Conservation (phyloP, 2,329 filamentous ascomycete genomes). For the Apiospora rasikravindrae region DNA sequence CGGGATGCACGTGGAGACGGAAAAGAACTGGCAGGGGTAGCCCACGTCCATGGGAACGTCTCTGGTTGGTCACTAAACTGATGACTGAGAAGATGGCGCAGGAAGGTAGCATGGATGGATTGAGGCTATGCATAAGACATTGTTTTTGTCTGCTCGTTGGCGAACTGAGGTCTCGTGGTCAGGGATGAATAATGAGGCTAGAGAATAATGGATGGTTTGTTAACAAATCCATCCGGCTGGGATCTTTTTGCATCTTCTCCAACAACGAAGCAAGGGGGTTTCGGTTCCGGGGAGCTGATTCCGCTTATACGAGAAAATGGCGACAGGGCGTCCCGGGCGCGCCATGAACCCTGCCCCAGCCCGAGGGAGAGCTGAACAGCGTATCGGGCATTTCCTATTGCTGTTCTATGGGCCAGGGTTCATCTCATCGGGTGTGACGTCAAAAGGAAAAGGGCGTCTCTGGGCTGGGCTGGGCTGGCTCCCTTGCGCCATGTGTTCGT, state of each 20-base stretch:
- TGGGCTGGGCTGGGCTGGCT: not conserved
- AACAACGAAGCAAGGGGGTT: not conserved
- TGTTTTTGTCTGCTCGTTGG: not conserved
- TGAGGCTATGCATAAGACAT: not conserved
- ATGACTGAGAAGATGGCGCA: not conserved
- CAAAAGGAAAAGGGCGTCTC: not conserved
- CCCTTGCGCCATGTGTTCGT: not conserved
- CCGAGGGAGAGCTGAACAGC: not conserved
- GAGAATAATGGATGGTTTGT: not conserved
- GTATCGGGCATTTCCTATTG: too few relatives aligned
- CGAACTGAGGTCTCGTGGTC: not conserved
- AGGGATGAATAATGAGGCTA: not conserved
- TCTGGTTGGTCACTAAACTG: not conserved
- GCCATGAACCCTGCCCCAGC: not conserved
- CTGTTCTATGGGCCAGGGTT: not conserved
- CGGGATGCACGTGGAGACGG: not conserved
- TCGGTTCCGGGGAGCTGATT: not conserved
- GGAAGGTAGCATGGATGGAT: not conserved
- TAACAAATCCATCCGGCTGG: not conserved
- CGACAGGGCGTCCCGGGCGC: too few relatives aligned
- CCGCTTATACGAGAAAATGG: not conserved
- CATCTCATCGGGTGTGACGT: not conserved
- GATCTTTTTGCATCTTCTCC: not conserved
- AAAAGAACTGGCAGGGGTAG: not conserved
- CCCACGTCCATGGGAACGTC: not conserved